Evolutionary conservation across 2,329 filamentous ascomycete genomes (phyloP), one percentile per base, ranked within the genome.

Genomic region (Sarocladiaceae sp.): DNA sequence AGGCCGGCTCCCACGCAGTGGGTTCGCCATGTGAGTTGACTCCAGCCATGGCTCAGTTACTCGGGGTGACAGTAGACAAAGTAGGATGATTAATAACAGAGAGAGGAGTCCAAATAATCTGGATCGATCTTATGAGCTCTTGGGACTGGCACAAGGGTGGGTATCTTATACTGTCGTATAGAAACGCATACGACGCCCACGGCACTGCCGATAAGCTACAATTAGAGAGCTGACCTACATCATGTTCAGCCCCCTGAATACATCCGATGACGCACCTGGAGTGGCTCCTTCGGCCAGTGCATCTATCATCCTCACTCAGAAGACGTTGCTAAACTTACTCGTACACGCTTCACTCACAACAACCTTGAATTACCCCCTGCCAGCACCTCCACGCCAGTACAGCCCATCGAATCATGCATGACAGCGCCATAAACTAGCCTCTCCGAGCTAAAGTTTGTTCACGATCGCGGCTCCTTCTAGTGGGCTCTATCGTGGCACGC

Each of bases 281-380:
- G 20, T 21, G 26, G 16, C 20, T 23, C 26, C 4, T 6, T n/a
- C n/a, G 18, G 11, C 19, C 26, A 19, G 3, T 23, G 16, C 26
- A 29, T 29, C 16, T 19, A 20, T 35, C 12, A 21, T 7, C 34
- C 13, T 16, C 10, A n/a, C 6, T 3, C 34, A 9, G 19, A 21
- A n/a, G n/a, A n/a, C n/a, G n/a, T n/a, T n/a, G n/a, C n/a, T n/a
- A n/a, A n/a, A n/a, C n/a, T n/a, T n/a, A n/a, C n/a, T n/a, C n/a
- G n/a, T n/a, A n/a, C n/a, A n/a, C n/a, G 34, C 5, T 39, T 26
- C 21, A 39, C 34, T 26, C 26, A 39, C 21, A 39, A 39, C 21
- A 39, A 39, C 34, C 34, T 21, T 39, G 34, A 9, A 10, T 39
- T 39, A 24, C 26, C 34, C 33, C 34, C 19, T 39, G 34, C 26